These are phyloP conservation scores for Fallopia convolvulus DNA, from an alignment of 148 eudicot genomes.

Conservation along the genomic window DNA sequence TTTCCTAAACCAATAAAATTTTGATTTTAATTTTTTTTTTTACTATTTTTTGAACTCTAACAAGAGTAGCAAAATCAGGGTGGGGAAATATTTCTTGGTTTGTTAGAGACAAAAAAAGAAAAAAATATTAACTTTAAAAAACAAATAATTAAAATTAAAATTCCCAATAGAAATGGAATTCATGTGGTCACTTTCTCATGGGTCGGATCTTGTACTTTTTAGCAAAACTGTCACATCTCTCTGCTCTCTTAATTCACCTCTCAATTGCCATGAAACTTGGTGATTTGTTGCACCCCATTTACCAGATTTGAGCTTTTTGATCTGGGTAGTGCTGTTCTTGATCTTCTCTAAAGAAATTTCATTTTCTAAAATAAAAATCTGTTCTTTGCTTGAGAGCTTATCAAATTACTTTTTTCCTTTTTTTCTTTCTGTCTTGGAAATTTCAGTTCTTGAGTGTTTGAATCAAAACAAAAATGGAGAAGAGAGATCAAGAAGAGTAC, in stretches of 20 bases:
- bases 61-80: constrained; percentile 7
- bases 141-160: background rate
- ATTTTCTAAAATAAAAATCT: background rate
- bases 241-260: constrained; percentile 14
- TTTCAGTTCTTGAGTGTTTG: background rate
- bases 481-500: constrained; percentile 30
- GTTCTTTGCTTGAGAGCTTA: background rate
- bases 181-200: constrained; percentile 30
- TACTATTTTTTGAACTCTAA: constrained; percentile 1
- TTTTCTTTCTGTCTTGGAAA: background rate
- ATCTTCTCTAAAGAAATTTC: background rate
- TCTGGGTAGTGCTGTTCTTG: background rate
- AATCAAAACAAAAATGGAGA: constrained; percentile 31
- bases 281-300: constrained; percentile 41
- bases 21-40: background rate
- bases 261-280: constrained; percentile 34
- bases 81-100: background rate
- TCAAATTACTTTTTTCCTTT: background rate
- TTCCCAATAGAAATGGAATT: constrained; percentile 25
- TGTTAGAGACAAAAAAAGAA: background rate
- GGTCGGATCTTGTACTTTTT: constrained; percentile 27
- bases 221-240: constrained; percentile 33
- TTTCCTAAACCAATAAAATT: background rate
- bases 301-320: constrained; percentile 33
- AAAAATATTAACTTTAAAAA: background rate